Base-by-base conservation (phyloP, 805 yeast species). In the Candida jianshihensis region DNA sequence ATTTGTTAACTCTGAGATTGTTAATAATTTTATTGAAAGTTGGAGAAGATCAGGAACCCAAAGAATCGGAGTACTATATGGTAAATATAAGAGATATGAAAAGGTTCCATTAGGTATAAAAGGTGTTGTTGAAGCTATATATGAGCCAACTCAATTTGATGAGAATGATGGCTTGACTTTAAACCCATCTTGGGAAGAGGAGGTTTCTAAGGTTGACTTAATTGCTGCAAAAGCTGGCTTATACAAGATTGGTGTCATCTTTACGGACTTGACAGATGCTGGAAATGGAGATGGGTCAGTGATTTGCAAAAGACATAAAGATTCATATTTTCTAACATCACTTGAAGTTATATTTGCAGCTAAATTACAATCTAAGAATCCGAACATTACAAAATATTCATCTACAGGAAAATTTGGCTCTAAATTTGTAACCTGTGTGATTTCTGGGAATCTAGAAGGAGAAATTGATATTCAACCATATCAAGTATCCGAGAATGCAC, bases 21-120 rank as follows among this genome's bases (percentile, higher is more conserved):
- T 92, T 36, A 86, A 92, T 57, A 66, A 71, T 26, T 92, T 92
- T 58, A 86, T 92, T 38, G 94, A 92, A 46, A 65, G 83, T 17
- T 92, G 99, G 99, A 78, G 99, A 60, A 64, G 66, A 35, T 73
- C 94, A 0, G 97, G 96, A 3, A 64, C 74, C 16, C 99, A 92
- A 61, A 73, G 98, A 50, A 69, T 82, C 38, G 98, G 96, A 0
- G 68, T 81, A 40, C 61, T 92, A 62, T 78, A 87, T 49, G 99
- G 99, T 7, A 65, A 71, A 6, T 92, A 89, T 56, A 82, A 77
- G 46, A 63, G 63, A 31, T 89, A 86, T 53, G 88, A 81, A 20
- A 71, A 79, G 48, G 92, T 84, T 1, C 99, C 98, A 1, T 64
- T 92, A 19, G 98, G 98, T 2, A 79, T 88, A 38, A 90, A 89